Conservation (phyloP, 2,329 filamentous ascomycete genomes). For the Pseudonectria foliicola region DNA sequence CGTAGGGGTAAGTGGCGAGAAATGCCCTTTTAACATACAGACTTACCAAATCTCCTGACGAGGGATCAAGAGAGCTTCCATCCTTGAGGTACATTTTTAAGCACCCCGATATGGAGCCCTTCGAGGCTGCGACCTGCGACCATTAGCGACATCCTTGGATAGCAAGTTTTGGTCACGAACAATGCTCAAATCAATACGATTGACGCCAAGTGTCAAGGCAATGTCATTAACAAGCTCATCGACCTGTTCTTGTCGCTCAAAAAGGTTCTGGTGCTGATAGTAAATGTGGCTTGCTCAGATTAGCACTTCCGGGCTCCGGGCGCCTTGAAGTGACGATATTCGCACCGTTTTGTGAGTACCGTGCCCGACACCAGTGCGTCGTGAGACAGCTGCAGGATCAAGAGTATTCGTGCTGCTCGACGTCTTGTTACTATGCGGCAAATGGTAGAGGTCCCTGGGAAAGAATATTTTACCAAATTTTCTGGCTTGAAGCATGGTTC, state of each 20-base stretch:
- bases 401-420: slow-evolving; percentile 44
- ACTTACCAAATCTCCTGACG: slow-evolving; percentile 23
- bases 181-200: slow-evolving; percentile 62
- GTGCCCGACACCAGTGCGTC: slow-evolving; percentile 49
- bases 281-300: slow-evolving; percentile 60
- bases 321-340: not conserved
- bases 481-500: slow-evolving; percentile 37
- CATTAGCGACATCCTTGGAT: slow-evolving; percentile 7
- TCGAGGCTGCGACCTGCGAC: slow-evolving; percentile 60
- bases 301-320: not conserved
- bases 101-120: slow-evolving; percentile 61
- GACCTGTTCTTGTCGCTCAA: slow-evolving; percentile 60
- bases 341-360: slow-evolving; percentile 55
- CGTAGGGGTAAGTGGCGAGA: no score
- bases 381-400: slow-evolving; percentile 53
- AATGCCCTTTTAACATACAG: not conserved
- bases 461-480: slow-evolving; percentile 41
- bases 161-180: slow-evolving; percentile 35
- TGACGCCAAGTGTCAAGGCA: slow-evolving; percentile 59
- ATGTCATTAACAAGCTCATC: slow-evolving; percentile 69
- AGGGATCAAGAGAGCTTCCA: slow-evolving; percentile 30
- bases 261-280: slow-evolving; percentile 68
- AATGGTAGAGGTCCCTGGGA: not conserved
- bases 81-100: slow-evolving; percentile 41
- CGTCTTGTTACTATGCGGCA: not conserved